Evolutionary conservation across 140 eudicot species (phyloP).

Genomic region (Bidens hawaiensis): DNA sequence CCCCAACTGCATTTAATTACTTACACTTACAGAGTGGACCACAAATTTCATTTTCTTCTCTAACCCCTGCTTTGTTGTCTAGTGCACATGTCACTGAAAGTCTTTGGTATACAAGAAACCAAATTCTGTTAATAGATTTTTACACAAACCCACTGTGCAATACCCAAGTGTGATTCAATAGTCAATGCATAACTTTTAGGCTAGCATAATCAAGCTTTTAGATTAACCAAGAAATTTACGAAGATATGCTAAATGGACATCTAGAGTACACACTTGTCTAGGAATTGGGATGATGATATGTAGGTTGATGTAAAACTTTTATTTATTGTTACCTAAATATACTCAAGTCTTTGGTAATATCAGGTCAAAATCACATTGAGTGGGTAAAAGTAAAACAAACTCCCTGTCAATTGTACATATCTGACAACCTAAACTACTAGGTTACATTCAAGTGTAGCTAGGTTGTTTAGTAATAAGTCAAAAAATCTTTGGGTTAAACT

Average conservation of each 20-base stretch:
- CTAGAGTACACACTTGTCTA: neutral
- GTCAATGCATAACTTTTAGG: constrained; percentile 9
- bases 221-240: neutral
- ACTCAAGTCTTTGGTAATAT: neutral
- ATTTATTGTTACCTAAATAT: neutral
- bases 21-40: constrained; percentile 36
- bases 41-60: constrained; percentile 28
- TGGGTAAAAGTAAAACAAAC: neutral
- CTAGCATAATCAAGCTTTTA: neutral
- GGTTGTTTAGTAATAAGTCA: neutral
- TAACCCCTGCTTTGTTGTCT: constrained; percentile 1
- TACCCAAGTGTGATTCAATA: neutral
- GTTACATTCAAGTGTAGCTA: neutral
- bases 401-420: constrained; percentile 2
- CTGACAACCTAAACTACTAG: constrained; percentile 5
- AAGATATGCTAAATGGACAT: neutral
- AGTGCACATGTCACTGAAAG: constrained; percentile 32
- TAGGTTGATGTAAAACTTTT: neutral
- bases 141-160: neutral
- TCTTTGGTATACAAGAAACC: constrained; percentile 17
- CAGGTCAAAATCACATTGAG: neutral
- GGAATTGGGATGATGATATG: neutral
- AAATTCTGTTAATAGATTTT: neutral
- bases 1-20: constrained; percentile 32
- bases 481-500: neutral